These are phyloP conservation scores for Kuraishia molischiana DNA, from an alignment of 805 yeast species.

Conservation along the genomic window DNA sequence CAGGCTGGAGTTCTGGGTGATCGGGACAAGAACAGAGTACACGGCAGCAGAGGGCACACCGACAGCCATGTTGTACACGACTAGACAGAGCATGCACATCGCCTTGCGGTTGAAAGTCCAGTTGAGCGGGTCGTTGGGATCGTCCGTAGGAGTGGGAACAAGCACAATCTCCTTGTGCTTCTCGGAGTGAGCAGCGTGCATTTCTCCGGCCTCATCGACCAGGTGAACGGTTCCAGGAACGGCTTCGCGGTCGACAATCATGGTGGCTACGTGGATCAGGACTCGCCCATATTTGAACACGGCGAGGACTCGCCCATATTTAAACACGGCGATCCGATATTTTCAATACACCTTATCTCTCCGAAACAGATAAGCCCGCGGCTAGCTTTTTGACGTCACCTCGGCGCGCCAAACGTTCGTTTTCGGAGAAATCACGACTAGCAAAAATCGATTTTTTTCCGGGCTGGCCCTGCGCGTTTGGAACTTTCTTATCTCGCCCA, in stretches of 20 bases:
- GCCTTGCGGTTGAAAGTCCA: conserved; percentile 36
- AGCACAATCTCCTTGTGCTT: conserved; percentile 27
- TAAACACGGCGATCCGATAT: no score
- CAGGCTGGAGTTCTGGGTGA: conserved; percentile 24
- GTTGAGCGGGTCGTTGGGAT: conserved; percentile 51
- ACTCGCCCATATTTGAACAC: no score
- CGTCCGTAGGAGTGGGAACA: conserved; percentile 46
- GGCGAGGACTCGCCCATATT: no score
- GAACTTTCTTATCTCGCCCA: neutral
- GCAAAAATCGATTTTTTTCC: no score
- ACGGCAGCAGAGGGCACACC: conserved; percentile 40
- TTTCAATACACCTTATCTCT: neutral
- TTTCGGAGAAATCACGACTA: no score
- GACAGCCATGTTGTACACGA: conserved; percentile 28
- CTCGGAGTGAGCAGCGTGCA: conserved; percentile 19
- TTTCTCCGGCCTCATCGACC: conserved; percentile 24
- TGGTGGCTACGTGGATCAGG: no score
- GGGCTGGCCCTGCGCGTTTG: no score
- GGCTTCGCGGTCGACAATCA: neutral
- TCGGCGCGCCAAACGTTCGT: neutral
- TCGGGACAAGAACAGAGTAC: conserved; percentile 29
- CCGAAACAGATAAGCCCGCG: neutral
- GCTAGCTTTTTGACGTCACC: neutral
- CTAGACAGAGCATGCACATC: conserved; percentile 26
- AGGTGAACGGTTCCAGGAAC: conserved; percentile 32